Evolutionary conservation across 495 filamentous ascomycete genomes (phyloP), one percentile per base, ranked within the genome.

Genomic region (Durotheca rogersii): DNA sequence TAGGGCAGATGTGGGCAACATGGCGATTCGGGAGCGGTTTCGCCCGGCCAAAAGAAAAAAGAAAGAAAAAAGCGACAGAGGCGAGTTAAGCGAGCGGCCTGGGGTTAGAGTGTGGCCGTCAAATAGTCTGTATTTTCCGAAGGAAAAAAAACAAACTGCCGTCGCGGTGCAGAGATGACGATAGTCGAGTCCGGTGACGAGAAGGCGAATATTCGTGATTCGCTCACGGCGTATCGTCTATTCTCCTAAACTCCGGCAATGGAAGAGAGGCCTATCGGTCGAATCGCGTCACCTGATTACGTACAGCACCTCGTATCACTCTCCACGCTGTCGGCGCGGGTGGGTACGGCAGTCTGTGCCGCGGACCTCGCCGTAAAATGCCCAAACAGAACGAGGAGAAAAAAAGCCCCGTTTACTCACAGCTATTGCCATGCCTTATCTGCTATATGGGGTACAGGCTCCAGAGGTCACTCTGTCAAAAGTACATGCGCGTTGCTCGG

Each of bases 241-340:
- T 58, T 47, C 32, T 42, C 46, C 50, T 59, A 50, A 58, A 50
- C 34, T 53, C 56, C 56, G 56, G 25, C n/a, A 27, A 27, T 9
- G 4, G 20, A 36, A 17, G 19, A 23, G 44, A 55, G 14, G 14
- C 12, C 31, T 45, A 9, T 19, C 35, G 7, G 33, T 47, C 42
- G 23, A 39, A 43, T 47, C 47, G 47, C n/a, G 32, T 47, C 23
- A n/a, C 30, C 15, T 31, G 38, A 36, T 34, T 42, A 46, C 41
- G 30, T 47, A 41, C 36, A 35, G 23, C 45, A 23, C 9, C 21
- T 27, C 16, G 15, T 17, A 12, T 7, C 1, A 7, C 39, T 33
- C 30, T 21, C 32, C 9, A 27, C 4, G 23, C 23, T 4, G 23
- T 44, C 38, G 45, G 44, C 42, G 39, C 49, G 3, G 16, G 18